Base-by-base conservation (phyloP, 1,139 yeast genomes). In the Lodderomyces jiufengensis region DNA sequence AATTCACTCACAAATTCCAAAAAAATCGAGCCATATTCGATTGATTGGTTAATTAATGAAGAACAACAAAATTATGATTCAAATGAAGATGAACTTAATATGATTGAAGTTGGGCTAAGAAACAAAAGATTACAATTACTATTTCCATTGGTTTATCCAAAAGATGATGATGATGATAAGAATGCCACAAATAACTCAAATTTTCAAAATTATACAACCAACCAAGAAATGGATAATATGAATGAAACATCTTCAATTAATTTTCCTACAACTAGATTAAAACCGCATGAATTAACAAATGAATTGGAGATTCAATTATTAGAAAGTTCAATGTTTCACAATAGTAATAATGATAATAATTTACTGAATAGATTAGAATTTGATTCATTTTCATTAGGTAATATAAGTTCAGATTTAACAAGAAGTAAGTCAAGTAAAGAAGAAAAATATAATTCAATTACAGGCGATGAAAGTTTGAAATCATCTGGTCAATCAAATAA, bases 271-370 rank as follows among this genome's bases (percentile, higher is more conserved):
- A 36, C 38, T 3, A 30, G 33, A 8, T 27, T 44, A 18, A 38
- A 38, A 16, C 22, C 42, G 2, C 42, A 43, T 34, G 45, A 40
- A 26, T 36, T 45, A 28, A 45, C 48, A 9, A 40, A 41, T 18
- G 35, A 43, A 27, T 33, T 45, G 25, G 44, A 41, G 30, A 11
- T 38, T 10, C 36, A 36, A 24, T 27, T 42, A 13, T 29, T 41
- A 24, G 40, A 37, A 24, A 29, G 39, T 5, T 39, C 44, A 2
- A 27, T 32, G n/a, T 31, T 36, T 28, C 28, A 20, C 12, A 24
- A 18, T 16, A 24, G 22, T 11, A 24, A 9, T 11, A 18, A 15
- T 5, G 11, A 7, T 15, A 14, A 21, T 13, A 12, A 22, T 24
- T 33, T 30, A 27, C 7, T 27, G 3, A 23, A 10, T 14, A n/a